Evolutionary conservation across 257 asterid species (phyloP), one percentile per base, ranked within the genome.

Genomic region (Thymus mandschuricus): DNA sequence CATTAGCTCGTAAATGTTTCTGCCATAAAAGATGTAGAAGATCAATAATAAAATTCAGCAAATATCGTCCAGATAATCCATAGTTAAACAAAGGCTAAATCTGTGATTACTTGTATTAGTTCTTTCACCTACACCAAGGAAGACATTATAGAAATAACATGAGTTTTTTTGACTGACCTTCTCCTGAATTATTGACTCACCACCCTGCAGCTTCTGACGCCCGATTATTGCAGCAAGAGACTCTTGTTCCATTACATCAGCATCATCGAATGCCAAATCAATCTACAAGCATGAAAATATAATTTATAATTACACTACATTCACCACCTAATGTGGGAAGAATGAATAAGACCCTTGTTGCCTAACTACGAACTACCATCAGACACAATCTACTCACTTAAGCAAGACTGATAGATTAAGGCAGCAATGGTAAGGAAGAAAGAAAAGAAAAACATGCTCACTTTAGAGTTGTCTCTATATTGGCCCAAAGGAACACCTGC

Each of bases 401-500:
- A 70, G 44, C 30, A 38, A 48, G 50, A 58, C 11, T 15, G 8
- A 29, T 30, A 33, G 1, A 33, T 5, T 30, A 51, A 52, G 10
- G 43, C 3, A 52, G 49, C 30, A 51, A 11, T 35, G 27, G 12
- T 41, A 60, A 29, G 34, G 7, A 29, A 29, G 61, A 10, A 29
- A 15, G 10, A 40, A 62, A 50, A 61, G 40, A 65, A 68, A 51
- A 52, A 55, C 21, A 60, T 69, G 75, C 84, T 65, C 69, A 87
- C 96, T 67, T 77, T 83, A 70, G 73, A 82, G 52, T 70, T 56
- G 66, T 81, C 88, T 68, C 67, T 77, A 46, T 68, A 87, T 48
- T 75, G 87, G 78, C 77, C 90, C 90, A 89, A 80, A 64, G 95
- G 95, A 55, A 89, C 83, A 49, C 96, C 96, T 62, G 90, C 95